Base-by-base conservation (phyloP, 331 rosid genomes). In the Rosa hybrid region DNA sequence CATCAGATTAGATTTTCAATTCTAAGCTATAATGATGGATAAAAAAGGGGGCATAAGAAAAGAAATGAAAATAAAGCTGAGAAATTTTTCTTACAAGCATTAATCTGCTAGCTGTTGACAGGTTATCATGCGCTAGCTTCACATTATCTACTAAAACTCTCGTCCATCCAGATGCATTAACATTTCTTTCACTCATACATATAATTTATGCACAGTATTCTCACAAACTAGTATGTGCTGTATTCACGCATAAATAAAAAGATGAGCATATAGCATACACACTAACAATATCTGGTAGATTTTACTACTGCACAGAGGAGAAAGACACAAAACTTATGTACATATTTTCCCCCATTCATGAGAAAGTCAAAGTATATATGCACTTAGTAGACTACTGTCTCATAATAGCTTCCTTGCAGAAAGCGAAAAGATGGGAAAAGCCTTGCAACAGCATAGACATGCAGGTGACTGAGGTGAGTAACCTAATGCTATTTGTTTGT, bases 381-480 rank as follows among this genome's bases (percentile, higher is more conserved):
- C 3, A 41, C 68, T 68, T 65, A 13, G 13, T 4, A 51, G 49
- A 68, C 51, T 50, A 53, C 65, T 38, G n/a, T 68, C n/a, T 54
- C 45, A 27, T 27, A 51, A 18, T 23, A 74, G 49, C 64, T 27
- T 74, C 30, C 57, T 16, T 48, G 73, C 48, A 71, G 56, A 60
- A 70, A 39, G 54, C 30, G 8, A 14, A 77, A 51, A 77, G n/a
- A 27, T 0, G 12, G 5, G 72, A 62, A 62, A 62, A 46, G 71
- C 80, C 14, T 25, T 23, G 77, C 45, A 41, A 41, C 63, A 39
- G 46, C 45, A 69, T 46, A 56, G 27, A 21, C 38, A 75, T 30
- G 67, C 56, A 70, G 8, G 46, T 81, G 50, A 70, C 39, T n/a
- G 50, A 70, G 8, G 46, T 81, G 50, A 70, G 48, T n/a, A 63